Evolutionary conservation across 1,139 yeast genomes (phyloP), one percentile per base, ranked within the genome.

Genomic region (Pichia cactophila): DNA sequence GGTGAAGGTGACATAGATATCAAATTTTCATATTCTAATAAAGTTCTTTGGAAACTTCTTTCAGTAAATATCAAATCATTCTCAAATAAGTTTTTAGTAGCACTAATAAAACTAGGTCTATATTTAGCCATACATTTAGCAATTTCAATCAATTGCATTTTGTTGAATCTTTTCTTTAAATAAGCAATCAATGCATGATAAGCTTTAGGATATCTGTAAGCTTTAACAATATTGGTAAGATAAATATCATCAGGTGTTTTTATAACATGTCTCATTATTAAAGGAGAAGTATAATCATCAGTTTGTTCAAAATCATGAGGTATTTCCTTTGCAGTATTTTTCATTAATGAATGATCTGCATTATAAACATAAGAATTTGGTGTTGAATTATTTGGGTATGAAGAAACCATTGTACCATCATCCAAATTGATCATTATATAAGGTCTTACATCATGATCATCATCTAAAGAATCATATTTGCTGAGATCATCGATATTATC

Each of bases 61-160:
- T 84, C 92, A 17, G 85, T 75, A 55, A 82, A 76, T 45, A 81
- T 73, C 45, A 82, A 65, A 62, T 83, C 89, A 64, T 77, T 77
- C 50, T 84, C 87, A 57, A 77, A 80, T 44, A 83, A 67, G 9
- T 81, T 77, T 58, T 83, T 78, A 52, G 85, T 84, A 0, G 87
- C 83, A n/a, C 85, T 77, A 26, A 81, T 82, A 57, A 83, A 83
- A 16, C 86, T 80, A 16, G 89, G 88, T 51, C 87, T 69, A 60
- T 82, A 83, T 55, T 81, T 79, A 4, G 86, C 84, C 69, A 83
- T 82, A 36, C 83, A 72, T 61, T 79, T 81, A 14, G 85, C 74
- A 37, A 83, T 79, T 28, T 74, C 73, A 38, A 81, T 70, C 44
- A 83, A 61, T 64, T 80, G 67, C 56, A 66, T 57, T 72, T 70